Conservation (phyloP, 495 filamentous ascomycete genomes). For the Tuber aestivum region DNA sequence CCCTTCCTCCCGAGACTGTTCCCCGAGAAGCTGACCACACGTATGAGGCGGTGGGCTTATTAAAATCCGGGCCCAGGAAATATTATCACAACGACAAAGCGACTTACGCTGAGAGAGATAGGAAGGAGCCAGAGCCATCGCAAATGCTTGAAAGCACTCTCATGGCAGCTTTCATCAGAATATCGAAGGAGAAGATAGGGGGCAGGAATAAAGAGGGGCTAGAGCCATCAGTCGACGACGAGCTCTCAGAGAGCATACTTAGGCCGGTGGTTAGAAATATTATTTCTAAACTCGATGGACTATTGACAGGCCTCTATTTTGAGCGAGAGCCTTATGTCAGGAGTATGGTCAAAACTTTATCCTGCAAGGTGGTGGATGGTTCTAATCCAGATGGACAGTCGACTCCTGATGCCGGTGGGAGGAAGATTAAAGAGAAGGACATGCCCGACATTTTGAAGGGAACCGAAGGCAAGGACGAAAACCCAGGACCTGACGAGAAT, state of each 20-base stretch:
- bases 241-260: constrained; percentile 19
- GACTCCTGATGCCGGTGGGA: constrained; percentile 3
- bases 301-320: constrained; percentile 21
- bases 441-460: neutral
- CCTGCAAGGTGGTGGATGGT: neutral
- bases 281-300: constrained; percentile 21
- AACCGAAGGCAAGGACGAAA: neutral
- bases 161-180: constrained; percentile 15
- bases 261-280: constrained; percentile 23
- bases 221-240: constrained; percentile 17
- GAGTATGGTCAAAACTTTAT: constrained; percentile 12
- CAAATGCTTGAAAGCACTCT: constrained; percentile 25
- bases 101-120: constrained; percentile 12
- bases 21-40: constrained; percentile 22
- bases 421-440: neutral
- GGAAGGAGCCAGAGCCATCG: constrained; percentile 7
- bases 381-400: neutral
- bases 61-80: constrained; percentile 13
- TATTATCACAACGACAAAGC: constrained; percentile 4
- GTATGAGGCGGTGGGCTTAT: neutral
- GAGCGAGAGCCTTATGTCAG: constrained; percentile 10
- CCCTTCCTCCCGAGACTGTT: constrained; percentile 22
- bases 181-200: constrained; percentile 13
- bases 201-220: constrained; percentile 4
- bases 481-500: neutral